Evolutionary conservation across 768 basidiomycete species (phyloP), one percentile per base, ranked within the genome.

Genomic region (Podaxis pistillaris): DNA sequence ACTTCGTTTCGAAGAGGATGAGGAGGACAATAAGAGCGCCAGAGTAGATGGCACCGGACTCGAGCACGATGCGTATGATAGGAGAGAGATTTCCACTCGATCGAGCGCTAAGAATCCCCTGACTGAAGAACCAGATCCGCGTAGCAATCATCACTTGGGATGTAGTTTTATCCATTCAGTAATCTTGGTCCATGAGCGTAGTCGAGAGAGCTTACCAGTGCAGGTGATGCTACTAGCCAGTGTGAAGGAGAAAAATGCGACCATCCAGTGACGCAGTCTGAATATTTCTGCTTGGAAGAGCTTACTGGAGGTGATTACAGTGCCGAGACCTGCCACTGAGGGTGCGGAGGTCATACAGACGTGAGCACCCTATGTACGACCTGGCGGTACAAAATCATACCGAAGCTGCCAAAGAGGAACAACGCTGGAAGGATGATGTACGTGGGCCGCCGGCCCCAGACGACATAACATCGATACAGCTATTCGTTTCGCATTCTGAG

Each of bases 1-100:
- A 71, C 47, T 68, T 68, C 17, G 70, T 56, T 60, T 66, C 66
- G 63, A 73, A 75, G 28, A 74, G 56, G 36, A 73, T 64, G 8
- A 75, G 68, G 22, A 77, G 65, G 19, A 64, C 62, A n/a, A 73
- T 64, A 13, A 78, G 67, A 13, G 72, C 69, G 33, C 67, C 70
- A 9, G 72, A 74, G 60, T 76, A 77, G 2, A 77, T 67, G 3
- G 71, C 69, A 13, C 76, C 74, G 49, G 72, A 74, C 63, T 77
- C 76, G 50, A 78, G 64, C 7, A 77, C 66, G 37, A 76, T 63
- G 40, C 72, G 66, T 49, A 74, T 64, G 50, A 74, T 63, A 0
- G 73, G 74, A 36, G 64, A 63, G 22, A 75, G 62, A 56, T 65
- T 67, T 28, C 62, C 62, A 36, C 28, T 28, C 15, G 47, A 19